These are phyloP conservation scores for Thalassiosira delicatula DNA, from an alignment of 352 stramenopile species.

Conservation along the genomic window DNA sequence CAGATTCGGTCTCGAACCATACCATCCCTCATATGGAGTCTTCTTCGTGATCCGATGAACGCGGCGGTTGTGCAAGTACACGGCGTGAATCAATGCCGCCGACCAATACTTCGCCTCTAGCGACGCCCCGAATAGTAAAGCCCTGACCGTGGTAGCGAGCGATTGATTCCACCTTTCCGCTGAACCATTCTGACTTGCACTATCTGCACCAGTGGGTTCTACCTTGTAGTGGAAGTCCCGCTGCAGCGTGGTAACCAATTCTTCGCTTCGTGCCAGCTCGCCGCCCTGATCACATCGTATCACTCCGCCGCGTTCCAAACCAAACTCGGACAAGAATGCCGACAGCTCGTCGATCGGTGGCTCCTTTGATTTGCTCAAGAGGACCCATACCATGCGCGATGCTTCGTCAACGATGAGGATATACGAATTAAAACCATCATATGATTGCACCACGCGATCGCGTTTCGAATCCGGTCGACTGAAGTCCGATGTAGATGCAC, in stretches of 20 bases:
- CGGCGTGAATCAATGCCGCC: slow-evolving; percentile 15
- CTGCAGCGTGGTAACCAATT: slow-evolving; percentile 6
- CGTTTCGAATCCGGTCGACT: background rate
- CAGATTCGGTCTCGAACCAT: slow-evolving; percentile 36
- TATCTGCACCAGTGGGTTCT: slow-evolving; percentile 44
- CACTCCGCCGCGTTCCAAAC: slow-evolving; percentile 16
- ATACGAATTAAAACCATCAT: slow-evolving; percentile 31
- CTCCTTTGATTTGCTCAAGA: slow-evolving; percentile 36
- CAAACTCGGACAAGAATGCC: slow-evolving; percentile 11
- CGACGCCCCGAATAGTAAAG: slow-evolving; percentile 38
- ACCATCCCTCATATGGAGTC: slow-evolving; percentile 50
- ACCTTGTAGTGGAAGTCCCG: slow-evolving; percentile 32
- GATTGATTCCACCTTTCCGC: slow-evolving; percentile 26
- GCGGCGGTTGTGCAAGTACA: slow-evolving; percentile 28
- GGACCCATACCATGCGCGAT: slow-evolving; percentile 29
- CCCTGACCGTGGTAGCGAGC: slow-evolving; percentile 15
- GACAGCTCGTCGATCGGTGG: slow-evolving; percentile 22
- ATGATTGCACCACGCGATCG: slow-evolving; percentile 10
- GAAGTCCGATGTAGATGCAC: slow-evolving; percentile 14
- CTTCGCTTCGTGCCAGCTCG: slow-evolving; percentile 22
- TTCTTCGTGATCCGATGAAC: slow-evolving; percentile 4
- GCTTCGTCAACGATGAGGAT: slow-evolving; percentile 12
- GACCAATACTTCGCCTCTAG: slow-evolving; percentile 34
- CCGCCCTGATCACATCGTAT: slow-evolving; percentile 43
- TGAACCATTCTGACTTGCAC: slow-evolving; percentile 25